Conservation (phyloP, 140 eudicot genomes). For the Oenanthe javanica region DNA sequence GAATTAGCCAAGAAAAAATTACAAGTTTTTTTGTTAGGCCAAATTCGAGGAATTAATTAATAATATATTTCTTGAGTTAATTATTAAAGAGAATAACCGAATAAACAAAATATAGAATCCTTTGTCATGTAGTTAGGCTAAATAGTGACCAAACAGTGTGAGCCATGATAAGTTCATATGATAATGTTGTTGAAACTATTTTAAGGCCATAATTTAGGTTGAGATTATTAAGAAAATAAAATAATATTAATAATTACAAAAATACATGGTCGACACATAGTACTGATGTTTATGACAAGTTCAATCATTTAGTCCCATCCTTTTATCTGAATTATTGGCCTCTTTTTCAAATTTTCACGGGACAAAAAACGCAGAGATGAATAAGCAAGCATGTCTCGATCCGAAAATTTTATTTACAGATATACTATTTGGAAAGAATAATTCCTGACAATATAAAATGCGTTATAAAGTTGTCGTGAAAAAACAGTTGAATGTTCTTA, state of each 20-base stretch:
- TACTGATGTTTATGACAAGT: not conserved
- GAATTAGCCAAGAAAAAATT: no score
- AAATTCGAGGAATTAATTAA: no score
- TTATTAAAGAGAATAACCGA: not conserved
- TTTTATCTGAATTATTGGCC: slow-evolving; percentile 6
- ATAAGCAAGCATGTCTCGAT: not conserved
- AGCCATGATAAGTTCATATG: not conserved
- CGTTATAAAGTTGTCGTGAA: not conserved
- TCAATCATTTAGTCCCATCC: slow-evolving; percentile 9
- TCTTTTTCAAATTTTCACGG: not conserved
- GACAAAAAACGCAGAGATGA: not conserved
- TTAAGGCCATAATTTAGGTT: not conserved
- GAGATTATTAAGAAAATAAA: not conserved
- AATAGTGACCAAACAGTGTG: not conserved
- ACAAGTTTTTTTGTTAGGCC: not conserved
- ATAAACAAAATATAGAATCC: not conserved
- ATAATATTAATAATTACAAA: not conserved
- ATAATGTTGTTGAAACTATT: not conserved
- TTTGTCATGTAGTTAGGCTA: not conserved
- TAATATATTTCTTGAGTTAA: not conserved
- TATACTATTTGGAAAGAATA: not conserved
- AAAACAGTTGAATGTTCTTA: slow-evolving; percentile 1
- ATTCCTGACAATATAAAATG: not conserved
- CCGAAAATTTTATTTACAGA: not conserved
- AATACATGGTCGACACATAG: not conserved